phyloP scores from a whole-genome alignment of 148 eudicot species.

The Talinum fruticosum region DNA sequence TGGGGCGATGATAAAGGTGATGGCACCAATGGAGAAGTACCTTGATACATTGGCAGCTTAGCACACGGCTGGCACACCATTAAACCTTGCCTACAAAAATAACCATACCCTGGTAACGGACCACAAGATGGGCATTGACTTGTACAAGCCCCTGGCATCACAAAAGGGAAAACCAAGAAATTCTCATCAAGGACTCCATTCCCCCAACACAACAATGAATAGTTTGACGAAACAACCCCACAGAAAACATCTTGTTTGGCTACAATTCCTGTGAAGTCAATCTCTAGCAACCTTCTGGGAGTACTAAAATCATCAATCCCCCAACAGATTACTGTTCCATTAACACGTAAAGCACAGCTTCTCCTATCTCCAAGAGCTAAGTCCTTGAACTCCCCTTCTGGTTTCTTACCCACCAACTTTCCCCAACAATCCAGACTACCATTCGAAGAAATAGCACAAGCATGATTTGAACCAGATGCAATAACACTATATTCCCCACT shows the following conservation, averaged over 20 bases:
- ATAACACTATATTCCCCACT: slow-evolving; percentile 46
- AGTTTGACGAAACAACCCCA: slow-evolving; percentile 48
- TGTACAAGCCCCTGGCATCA: slow-evolving; percentile 62
- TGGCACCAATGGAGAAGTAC: neutral
- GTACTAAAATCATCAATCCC: slow-evolving; percentile 44
- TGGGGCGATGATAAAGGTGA: neutral
- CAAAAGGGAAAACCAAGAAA: slow-evolving; percentile 34
- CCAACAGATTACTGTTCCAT: slow-evolving; percentile 73
- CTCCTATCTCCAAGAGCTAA: slow-evolving; percentile 68
- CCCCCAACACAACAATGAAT: slow-evolving; percentile 74
- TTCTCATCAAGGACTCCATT: slow-evolving; percentile 31
- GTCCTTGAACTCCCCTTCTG: slow-evolving; percentile 38
- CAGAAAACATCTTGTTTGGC: slow-evolving; percentile 54
- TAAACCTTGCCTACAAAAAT: slow-evolving; percentile 41
- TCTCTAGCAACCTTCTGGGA: slow-evolving; percentile 37
- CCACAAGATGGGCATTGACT: slow-evolving; percentile 42
- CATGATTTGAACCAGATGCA: slow-evolving; percentile 44
- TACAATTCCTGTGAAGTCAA: slow-evolving; percentile 44
- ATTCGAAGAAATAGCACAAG: slow-evolving; percentile 49
- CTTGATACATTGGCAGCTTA: neutral
- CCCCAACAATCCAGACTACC: slow-evolving; percentile 80
- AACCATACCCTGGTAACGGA: slow-evolving; percentile 31
- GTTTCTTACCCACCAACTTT: slow-evolving; percentile 27
- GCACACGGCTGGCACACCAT: slow-evolving; percentile 47
- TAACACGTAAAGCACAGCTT: slow-evolving; percentile 49